These are phyloP conservation scores for Withania somnifera DNA, from an alignment of 305 asterid species.

Conservation along the genomic window DNA sequence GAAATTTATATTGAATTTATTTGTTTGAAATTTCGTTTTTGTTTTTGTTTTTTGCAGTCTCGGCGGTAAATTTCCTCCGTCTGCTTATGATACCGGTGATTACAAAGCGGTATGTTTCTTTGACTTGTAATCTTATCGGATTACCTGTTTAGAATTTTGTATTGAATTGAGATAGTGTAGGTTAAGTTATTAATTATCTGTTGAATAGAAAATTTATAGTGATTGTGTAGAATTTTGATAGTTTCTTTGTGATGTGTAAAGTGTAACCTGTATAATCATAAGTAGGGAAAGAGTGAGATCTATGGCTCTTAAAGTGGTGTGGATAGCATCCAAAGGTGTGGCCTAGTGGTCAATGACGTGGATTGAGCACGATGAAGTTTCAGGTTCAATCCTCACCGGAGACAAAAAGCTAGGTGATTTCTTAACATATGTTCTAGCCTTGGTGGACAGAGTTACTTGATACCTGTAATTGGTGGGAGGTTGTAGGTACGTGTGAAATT, in stretches of 20 bases:
- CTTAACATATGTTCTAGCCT: no score
- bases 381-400: no score
- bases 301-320: neutral
- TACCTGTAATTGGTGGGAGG: no score
- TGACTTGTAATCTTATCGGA: neutral
- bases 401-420: no score
- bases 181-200: neutral
- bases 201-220: neutral
- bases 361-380: no score
- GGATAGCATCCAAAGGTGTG: no score
- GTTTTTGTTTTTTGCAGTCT: no score
- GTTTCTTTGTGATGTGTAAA: neutral
- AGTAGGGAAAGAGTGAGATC: neutral
- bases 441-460: no score
- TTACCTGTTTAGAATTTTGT: neutral
- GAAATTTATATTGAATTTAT: neutral
- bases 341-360: no score
- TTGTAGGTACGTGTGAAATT: no score
- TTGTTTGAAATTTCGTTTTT: no score
- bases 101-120: constrained; percentile 42
- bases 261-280: neutral
- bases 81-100: constrained; percentile 21
- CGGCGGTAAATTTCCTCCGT: constrained; percentile 71
- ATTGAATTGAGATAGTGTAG: neutral
- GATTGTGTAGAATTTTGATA: neutral